Evolutionary conservation across 2,329 filamentous ascomycete genomes (phyloP).

Genomic region (Alternaria metachromatica): DNA sequence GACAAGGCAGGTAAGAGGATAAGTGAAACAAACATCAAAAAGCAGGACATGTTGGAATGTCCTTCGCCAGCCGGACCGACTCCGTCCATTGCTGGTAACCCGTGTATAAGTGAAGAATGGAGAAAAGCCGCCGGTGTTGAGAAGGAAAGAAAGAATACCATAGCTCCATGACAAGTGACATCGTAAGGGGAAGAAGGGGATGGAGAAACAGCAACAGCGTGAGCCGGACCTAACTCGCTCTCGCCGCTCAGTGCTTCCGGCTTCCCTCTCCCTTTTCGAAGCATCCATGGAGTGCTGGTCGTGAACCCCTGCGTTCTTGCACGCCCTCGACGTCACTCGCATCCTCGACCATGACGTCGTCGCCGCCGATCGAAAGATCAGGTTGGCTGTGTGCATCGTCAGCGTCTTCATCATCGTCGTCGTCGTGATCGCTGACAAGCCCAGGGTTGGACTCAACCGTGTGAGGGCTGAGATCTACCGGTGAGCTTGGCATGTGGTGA

Average conservation of each 20-base stretch:
- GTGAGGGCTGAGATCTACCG: conserved; percentile 54
- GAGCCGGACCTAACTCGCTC: conserved; percentile 38
- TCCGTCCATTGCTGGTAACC: conserved; percentile 31
- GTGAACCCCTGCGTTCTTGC: conserved; percentile 39
- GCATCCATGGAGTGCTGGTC: conserved; percentile 41
- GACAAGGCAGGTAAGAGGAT: not conserved
- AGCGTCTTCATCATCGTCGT: conserved; percentile 54
- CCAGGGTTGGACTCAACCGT: conserved; percentile 58
- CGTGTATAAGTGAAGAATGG: conserved; percentile 22
- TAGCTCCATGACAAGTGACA: conserved; percentile 25
- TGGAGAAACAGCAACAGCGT: conserved; percentile 16
- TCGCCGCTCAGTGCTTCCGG: conserved; percentile 41
- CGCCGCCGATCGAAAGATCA: conserved; percentile 43
- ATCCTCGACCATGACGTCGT: conserved; percentile 49
- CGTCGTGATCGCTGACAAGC: conserved; percentile 59
- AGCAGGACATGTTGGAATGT: conserved; percentile 14
- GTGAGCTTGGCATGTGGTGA: conserved; percentile 42
- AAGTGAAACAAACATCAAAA: not conserved
- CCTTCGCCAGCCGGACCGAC: conserved; percentile 6
- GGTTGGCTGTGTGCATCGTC: conserved; percentile 47
- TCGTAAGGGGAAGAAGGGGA: conserved; percentile 17
- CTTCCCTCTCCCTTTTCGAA: conserved; percentile 46
- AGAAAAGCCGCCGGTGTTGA: not conserved
- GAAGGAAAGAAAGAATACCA: conserved; percentile 11
- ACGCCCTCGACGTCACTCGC: conserved; percentile 49